Percentiles rank a stretch among this genome's conserved stretches.
Evolutionary conservation across 345 rosid species (phyloP).

Genomic region (Hibiscus mutabilis): DNA sequence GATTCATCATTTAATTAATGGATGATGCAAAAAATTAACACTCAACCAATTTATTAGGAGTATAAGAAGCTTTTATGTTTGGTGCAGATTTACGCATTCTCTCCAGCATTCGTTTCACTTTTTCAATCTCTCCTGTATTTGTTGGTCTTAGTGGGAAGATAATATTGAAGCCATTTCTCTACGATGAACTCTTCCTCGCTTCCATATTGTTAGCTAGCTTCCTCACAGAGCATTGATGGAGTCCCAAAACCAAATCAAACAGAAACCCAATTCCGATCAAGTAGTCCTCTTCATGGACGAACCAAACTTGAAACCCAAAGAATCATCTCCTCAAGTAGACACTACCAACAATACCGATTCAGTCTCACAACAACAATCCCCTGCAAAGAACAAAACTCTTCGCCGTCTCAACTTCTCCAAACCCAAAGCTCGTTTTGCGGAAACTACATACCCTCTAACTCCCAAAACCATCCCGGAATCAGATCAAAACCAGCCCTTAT

Average conservation of each 20-base stretch:
- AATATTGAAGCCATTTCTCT: background rate
- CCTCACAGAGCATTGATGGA: background rate
- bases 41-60: background rate
- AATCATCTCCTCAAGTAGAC: background rate
- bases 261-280: constrained; percentile 4
- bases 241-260: constrained; percentile 4
- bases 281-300: constrained; percentile 5
- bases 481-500: background rate
- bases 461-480: constrained; percentile 8
- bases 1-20: no score
- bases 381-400: constrained; percentile 18
- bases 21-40: no score
- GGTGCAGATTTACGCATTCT: background rate
- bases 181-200: background rate
- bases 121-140: background rate
- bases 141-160: background rate
- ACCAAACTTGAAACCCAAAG: background rate
- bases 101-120: background rate
- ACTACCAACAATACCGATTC: background rate
- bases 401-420: constrained; percentile 35
- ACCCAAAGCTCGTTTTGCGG: constrained; percentile 45
- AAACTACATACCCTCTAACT: constrained; percentile 9
- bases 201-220: background rate
- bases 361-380: background rate
- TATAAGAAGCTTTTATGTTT: background rate